Base-by-base conservation (phyloP, 208 protist species). In the Wallacemonas sp. region DNA sequence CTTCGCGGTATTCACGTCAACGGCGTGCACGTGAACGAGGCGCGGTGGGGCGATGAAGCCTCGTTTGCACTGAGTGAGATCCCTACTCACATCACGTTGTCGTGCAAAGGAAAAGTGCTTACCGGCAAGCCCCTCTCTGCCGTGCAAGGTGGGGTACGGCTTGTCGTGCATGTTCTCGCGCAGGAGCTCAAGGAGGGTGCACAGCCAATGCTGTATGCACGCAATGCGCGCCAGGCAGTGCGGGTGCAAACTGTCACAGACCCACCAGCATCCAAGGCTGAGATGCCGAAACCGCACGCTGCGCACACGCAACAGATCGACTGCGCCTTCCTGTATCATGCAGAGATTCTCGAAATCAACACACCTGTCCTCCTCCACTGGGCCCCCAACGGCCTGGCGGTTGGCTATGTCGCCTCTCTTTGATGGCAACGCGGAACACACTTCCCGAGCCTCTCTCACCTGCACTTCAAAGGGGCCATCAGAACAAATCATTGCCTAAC, bases 1-100 rank as follows among this genome's bases (percentile, higher is more conserved):
- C 59, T 98, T 15, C 83, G 91, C 46, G 82, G 84, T 33, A 97
- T 99, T 55, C 97, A 99, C 56, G 84, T 97, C 30, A 93, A 97
- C 27, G 81, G 96, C 42, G 72, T 84, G 15, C 87, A 96, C 53
- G 94, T 98, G 1, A 97, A 90, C 60, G 56, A 79, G 41, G 98
- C 93, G 2, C 67, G 73, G 63, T 77, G 83, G 2, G 84, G 88
- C n/a, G 86, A 97, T 56, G 88, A 95, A 41, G 94, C 88, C 19
- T 92, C 83, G 1, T 91, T 99, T 81, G 97, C 96, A 1, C 67
- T 99, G 2, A 90, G 95, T 38, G 86, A 91, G 4, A 66, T 95
- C 22, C 88, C 88, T 5, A 45, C 27, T 3, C 61, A 39, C 42
- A 74, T 95, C 2, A 79, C 84, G 26, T 64, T 91, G 22, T 41